Percentiles rank a stretch among this genome's conserved stretches.
These are phyloP conservation scores for Trichosporon sp. DNA, from an alignment of 1,284 basidiomycete species.

Conservation along the genomic window DNA sequence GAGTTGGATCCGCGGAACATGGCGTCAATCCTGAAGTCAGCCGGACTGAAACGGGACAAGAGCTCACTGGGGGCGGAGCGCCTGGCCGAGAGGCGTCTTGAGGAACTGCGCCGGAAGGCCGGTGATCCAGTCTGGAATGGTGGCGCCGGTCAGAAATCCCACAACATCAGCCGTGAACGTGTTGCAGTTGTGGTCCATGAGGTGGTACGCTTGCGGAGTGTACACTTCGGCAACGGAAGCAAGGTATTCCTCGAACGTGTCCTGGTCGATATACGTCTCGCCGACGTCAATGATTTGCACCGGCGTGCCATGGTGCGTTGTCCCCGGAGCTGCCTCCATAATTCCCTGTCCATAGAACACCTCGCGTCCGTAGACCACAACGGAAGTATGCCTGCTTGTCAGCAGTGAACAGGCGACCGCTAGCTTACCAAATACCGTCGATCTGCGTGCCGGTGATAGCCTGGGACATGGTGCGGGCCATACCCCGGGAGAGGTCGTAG, in stretches of 20 bases:
- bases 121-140: slow-evolving; percentile 74
- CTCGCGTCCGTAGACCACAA: slow-evolving; percentile 82
- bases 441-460: slow-evolving; percentile 82
- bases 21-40: slow-evolving; percentile 65
- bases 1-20: slow-evolving; percentile 77
- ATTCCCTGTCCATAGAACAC: slow-evolving; percentile 90
- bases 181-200: slow-evolving; percentile 76
- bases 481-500: slow-evolving; percentile 84
- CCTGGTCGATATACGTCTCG: slow-evolving; percentile 75
- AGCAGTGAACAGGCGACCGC: slow-evolving; percentile 9
- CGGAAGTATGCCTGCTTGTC: slow-evolving; percentile 66
- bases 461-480: slow-evolving; percentile 73
- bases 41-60: neutral
- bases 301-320: slow-evolving; percentile 79
- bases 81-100: slow-evolving; percentile 84
- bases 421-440: slow-evolving; percentile 77
- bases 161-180: slow-evolving; percentile 85
- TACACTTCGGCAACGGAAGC: slow-evolving; percentile 73
- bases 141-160: slow-evolving; percentile 77
- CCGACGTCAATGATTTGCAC: slow-evolving; percentile 77
- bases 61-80: slow-evolving; percentile 56
- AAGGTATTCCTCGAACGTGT: slow-evolving; percentile 80
- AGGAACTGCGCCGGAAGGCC: slow-evolving; percentile 64
- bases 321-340: slow-evolving; percentile 65
- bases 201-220: slow-evolving; percentile 87